Conservation (phyloP, 148 eudicot species). For the Heliamphora exappendiculata region DNA sequence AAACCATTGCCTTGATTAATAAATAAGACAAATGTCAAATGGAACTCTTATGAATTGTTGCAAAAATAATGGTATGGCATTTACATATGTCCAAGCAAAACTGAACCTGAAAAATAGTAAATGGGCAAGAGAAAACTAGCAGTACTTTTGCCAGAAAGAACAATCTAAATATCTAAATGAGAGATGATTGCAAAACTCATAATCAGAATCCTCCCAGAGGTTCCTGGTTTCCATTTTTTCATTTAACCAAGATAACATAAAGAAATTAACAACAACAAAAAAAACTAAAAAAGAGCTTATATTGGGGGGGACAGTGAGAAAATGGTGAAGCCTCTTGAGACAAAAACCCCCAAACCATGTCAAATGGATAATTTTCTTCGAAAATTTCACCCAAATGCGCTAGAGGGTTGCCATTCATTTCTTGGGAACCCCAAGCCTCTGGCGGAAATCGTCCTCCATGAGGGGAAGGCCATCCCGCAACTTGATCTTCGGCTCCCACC, state of each 20-base stretch:
- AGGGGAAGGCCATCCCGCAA: conserved; percentile 83
- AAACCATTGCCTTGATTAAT: too few relatives aligned
- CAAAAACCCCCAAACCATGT: not conserved
- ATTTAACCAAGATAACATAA: not conserved
- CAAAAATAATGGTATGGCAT: not conserved
- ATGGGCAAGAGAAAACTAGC: not conserved
- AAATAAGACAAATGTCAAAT: too few relatives aligned
- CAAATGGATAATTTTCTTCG: not conserved
- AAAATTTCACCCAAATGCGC: not conserved
- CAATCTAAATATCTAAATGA: not conserved
- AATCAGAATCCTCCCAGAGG: not conserved
- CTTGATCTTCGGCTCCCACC: conserved; percentile 90
- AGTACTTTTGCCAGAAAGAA: not conserved
- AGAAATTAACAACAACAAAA: not conserved
- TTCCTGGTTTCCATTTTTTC: not conserved
- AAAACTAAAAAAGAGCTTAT: not conserved
- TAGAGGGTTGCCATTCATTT: not conserved
- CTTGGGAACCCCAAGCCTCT: conserved; percentile 48
- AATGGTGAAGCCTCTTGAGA: not conserved
- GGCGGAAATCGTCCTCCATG: conserved; percentile 86
- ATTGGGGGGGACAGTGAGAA: not conserved
- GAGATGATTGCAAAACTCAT: not conserved
- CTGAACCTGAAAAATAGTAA: not conserved
- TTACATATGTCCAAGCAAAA: not conserved
- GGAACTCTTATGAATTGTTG: too few relatives aligned